Evolutionary conservation across 2,329 filamentous ascomycete genomes (phyloP).

Genomic region (Ceratocystis colombiana): DNA sequence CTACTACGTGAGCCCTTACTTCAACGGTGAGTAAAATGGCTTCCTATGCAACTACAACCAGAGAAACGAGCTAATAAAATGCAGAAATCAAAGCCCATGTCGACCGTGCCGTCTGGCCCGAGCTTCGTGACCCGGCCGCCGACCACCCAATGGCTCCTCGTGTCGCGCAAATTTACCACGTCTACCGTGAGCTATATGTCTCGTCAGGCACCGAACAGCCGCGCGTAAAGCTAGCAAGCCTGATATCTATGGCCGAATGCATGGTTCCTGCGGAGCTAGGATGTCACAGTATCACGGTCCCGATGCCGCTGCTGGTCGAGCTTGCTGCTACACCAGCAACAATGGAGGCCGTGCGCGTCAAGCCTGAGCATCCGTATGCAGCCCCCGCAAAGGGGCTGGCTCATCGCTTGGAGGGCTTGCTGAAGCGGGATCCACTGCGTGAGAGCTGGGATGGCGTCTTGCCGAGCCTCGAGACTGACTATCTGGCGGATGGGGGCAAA

Average conservation of each 20-base stretch:
- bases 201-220: constrained; percentile 42
- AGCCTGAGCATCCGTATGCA: constrained; percentile 36
- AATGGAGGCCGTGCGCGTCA: constrained; percentile 32
- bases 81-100: constrained; percentile 38
- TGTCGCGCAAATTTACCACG: constrained; percentile 41
- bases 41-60: neutral
- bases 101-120: constrained; percentile 38
- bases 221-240: constrained; percentile 40
- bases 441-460: constrained; percentile 1
- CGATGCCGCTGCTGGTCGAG: constrained; percentile 34
- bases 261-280: constrained; percentile 40
- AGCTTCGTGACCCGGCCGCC: constrained; percentile 38
- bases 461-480: constrained; percentile 32
- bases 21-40: constrained; percentile 34
- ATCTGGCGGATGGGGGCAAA: constrained; percentile 38
- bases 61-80: constrained; percentile 14
- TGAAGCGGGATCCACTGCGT: constrained; percentile 35
- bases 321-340: constrained; percentile 33
- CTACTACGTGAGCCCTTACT: constrained; percentile 43
- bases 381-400: constrained; percentile 30
- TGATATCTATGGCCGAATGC: constrained; percentile 37
- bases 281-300: constrained; percentile 39
- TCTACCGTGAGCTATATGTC: constrained; percentile 38
- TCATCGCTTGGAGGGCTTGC: constrained; percentile 33
- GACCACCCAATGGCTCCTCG: constrained; percentile 41